Conservation (phyloP, 179 eudicot genomes). For the Drosera spatulata region DNA sequence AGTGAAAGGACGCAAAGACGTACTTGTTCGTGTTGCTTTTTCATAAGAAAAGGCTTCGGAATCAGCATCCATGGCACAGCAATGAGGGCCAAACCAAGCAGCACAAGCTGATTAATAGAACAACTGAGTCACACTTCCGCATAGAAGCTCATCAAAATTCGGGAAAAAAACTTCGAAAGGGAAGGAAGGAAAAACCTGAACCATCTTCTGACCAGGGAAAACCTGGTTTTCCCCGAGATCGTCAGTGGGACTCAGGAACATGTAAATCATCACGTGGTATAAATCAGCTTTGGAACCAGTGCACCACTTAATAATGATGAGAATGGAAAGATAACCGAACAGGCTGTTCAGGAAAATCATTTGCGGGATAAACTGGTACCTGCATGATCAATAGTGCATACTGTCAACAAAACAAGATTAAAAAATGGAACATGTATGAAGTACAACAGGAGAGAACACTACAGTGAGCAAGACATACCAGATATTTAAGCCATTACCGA, state of each 20-base stretch:
- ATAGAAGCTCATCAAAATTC: neutral
- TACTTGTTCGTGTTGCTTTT: constrained; percentile 56
- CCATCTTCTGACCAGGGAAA: constrained; percentile 45
- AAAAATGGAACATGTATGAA: no score
- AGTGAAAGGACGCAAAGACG: constrained; percentile 2
- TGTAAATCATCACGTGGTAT: constrained; percentile 78
- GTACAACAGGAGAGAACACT: neutral
- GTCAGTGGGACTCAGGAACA: constrained; percentile 72
- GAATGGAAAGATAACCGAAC: constrained; percentile 65
- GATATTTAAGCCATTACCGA: constrained; percentile 32
- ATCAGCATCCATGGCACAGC: constrained; percentile 76
- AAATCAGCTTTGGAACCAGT: constrained; percentile 69
- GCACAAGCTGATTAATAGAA: constrained; percentile 30
- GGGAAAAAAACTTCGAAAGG: neutral
- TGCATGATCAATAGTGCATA: constrained; percentile 13
- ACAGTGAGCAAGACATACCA: constrained; percentile 30
- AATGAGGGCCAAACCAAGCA: constrained; percentile 47
- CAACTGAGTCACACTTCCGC: neutral
- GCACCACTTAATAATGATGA: constrained; percentile 63
- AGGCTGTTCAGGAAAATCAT: constrained; percentile 60
- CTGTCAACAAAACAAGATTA: neutral
- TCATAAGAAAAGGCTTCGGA: constrained; percentile 68
- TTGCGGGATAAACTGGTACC: constrained; percentile 72
- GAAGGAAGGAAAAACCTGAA: constrained; percentile 36
- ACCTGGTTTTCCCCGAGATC: constrained; percentile 68